Evolutionary conservation across 2,329 filamentous ascomycete genomes (phyloP).

Genomic region (Arthrobotrys megalospora): DNA sequence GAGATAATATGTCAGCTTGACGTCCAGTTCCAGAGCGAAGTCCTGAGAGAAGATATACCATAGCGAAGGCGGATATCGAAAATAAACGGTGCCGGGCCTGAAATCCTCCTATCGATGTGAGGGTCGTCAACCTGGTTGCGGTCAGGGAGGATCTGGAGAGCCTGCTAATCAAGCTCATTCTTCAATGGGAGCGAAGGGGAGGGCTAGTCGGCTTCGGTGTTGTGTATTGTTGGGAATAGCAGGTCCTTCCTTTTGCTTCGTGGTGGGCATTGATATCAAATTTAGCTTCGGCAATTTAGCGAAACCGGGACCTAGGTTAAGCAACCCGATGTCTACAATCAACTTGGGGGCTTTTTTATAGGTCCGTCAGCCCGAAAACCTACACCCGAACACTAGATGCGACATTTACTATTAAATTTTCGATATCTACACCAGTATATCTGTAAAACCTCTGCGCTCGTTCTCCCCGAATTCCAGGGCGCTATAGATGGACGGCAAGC

Average conservation of each 20-base stretch:
- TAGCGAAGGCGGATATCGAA: constrained; percentile 22
- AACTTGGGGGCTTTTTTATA: neutral
- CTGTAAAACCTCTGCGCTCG: no score
- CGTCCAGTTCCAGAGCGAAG: neutral
- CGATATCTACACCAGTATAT: no score
- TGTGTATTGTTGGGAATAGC: neutral
- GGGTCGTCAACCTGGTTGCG: constrained; percentile 15
- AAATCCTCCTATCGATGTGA: neutral
- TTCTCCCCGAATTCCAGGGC: no score
- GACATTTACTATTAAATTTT: no score
- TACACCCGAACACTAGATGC: neutral
- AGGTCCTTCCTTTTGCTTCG: neutral
- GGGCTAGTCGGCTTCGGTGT: neutral
- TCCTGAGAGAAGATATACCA: constrained; percentile 30
- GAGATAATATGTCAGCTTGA: neutral
- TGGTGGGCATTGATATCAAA: constrained; percentile 1
- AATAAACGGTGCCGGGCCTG: constrained; percentile 13
- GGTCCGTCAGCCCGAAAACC: neutral
- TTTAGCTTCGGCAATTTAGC: constrained; percentile 46
- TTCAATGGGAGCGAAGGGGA: neutral
- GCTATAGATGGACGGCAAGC: no score
- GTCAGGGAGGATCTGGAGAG: constrained; percentile 20
- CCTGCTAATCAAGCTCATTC: constrained; percentile 37
- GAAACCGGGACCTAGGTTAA: constrained; percentile 23
- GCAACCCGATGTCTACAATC: neutral